These are phyloP conservation scores for Nannizziopsis arthrosporioides DNA, from an alignment of 2,329 filamentous ascomycete genomes.

Conservation along the genomic window DNA sequence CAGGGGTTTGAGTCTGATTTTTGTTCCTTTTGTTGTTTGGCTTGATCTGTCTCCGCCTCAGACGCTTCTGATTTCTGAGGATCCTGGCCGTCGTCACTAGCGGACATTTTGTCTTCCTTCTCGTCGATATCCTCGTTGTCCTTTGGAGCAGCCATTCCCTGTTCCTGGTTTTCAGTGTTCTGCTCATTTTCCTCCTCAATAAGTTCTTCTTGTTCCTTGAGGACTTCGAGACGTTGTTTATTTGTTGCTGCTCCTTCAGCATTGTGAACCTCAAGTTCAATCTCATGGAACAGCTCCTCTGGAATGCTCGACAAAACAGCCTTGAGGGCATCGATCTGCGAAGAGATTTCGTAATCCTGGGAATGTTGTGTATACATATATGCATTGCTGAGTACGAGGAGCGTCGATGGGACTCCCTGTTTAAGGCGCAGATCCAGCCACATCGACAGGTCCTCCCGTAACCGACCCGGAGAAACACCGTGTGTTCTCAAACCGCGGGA, in stretches of 20 bases:
- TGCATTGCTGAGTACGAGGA: constrained; percentile 90
- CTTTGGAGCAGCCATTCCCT: constrained; percentile 62
- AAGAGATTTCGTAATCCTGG: constrained; percentile 70
- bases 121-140: constrained; percentile 92
- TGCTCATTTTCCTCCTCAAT: constrained; percentile 96
- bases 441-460: constrained; percentile 80
- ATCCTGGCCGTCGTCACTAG: constrained; percentile 36
- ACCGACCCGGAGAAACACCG: constrained; percentile 73
- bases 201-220: constrained; percentile 96
- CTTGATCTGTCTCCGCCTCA: constrained; percentile 24
- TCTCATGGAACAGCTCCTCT: constrained; percentile 98
- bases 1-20: constrained; percentile 18
- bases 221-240: constrained; percentile 94
- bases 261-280: constrained; percentile 93
- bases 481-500: constrained; percentile 87
- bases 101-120: constrained; percentile 47
- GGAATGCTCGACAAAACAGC: constrained; percentile 89
- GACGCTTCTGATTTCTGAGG: constrained; percentile 43
- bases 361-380: constrained; percentile 78
- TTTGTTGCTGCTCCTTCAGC: constrained; percentile 96
- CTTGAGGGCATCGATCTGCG: constrained; percentile 84
- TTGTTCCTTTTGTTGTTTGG: constrained; percentile 18
- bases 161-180: constrained; percentile 65
- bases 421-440: constrained; percentile 91
- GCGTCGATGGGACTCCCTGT: constrained; percentile 89